phyloP scores from a whole-genome alignment of 257 asterid genomes.

The Fraxinus pennsylvanica region DNA sequence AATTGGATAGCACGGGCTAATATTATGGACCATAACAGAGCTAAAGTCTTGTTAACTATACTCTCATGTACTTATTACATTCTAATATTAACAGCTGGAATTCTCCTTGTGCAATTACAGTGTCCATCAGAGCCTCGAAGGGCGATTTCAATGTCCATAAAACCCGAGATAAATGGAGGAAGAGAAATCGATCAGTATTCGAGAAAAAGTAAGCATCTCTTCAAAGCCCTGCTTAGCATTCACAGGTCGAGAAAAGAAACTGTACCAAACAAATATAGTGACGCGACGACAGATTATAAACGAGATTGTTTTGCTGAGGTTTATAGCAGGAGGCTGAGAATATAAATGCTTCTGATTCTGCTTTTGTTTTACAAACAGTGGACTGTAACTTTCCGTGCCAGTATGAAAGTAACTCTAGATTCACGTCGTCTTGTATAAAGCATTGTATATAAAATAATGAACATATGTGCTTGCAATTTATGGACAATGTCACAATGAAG shows the following conservation, averaged over 20 bases:
- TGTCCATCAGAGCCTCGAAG: constrained; percentile 61
- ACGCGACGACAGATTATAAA: constrained; percentile 33
- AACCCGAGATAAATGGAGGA: constrained; percentile 40
- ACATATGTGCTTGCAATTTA: too few relatives aligned
- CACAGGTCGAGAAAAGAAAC: constrained; percentile 48
- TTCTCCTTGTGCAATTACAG: constrained; percentile 34
- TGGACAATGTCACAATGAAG: too few relatives aligned
- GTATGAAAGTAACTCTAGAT: too few relatives aligned
- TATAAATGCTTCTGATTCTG: not conserved
- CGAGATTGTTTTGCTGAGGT: not conserved
- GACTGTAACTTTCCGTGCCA: not conserved
- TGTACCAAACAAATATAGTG: constrained; percentile 32
- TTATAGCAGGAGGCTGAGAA: not conserved
- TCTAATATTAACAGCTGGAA: not conserved
- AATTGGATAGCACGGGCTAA: not conserved
- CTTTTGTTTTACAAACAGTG: not conserved
- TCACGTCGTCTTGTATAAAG: not conserved
- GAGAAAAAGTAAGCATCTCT: constrained; percentile 55
- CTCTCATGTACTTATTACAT: not conserved
- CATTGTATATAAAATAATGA: not conserved
- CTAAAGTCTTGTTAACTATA: not conserved
- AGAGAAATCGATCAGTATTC: constrained; percentile 45
- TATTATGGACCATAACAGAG: not conserved
- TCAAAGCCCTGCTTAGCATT: constrained; percentile 59
- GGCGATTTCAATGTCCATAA: constrained; percentile 29